Conservation (phyloP, 208 protist species). For the Wallacemonas sp. region DNA sequence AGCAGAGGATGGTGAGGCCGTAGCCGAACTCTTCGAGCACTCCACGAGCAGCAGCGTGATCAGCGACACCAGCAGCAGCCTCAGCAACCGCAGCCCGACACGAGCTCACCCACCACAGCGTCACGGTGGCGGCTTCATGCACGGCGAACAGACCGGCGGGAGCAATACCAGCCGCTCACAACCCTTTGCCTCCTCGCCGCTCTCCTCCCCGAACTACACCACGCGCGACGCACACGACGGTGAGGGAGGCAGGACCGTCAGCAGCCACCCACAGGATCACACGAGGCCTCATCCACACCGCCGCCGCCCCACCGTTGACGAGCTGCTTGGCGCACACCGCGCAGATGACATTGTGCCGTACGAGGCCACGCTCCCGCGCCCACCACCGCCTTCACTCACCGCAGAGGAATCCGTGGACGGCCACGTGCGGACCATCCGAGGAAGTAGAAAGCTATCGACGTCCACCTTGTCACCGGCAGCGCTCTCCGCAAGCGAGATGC, state of each 20-base stretch:
- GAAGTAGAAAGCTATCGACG: not conserved
- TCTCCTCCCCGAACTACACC: not conserved
- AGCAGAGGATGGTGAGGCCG: no score
- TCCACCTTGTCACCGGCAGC: not conserved
- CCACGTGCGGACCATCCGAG: no score
- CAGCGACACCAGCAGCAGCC: not conserved
- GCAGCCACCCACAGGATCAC: no score
- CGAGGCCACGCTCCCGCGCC: not conserved
- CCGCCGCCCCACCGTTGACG: not conserved
- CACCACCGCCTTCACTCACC: not conserved
- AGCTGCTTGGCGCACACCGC: not conserved
- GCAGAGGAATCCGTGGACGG: not conserved
- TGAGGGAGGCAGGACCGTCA: not conserved
- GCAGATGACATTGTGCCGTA: not conserved
- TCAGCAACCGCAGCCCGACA: not conserved
- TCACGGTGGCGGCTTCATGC: not conserved
- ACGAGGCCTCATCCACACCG: not conserved
- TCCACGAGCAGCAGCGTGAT: not conserved
- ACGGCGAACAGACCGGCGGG: not conserved
- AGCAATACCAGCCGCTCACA: not conserved
- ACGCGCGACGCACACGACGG: not conserved
- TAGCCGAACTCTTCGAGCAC: no score
- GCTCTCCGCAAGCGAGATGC: constrained; percentile 1
- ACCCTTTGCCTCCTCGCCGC: not conserved
- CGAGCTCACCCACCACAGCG: not conserved